Conservation (phyloP, 176 grass and related monocot genomes). For the Bromus sterilis region DNA sequence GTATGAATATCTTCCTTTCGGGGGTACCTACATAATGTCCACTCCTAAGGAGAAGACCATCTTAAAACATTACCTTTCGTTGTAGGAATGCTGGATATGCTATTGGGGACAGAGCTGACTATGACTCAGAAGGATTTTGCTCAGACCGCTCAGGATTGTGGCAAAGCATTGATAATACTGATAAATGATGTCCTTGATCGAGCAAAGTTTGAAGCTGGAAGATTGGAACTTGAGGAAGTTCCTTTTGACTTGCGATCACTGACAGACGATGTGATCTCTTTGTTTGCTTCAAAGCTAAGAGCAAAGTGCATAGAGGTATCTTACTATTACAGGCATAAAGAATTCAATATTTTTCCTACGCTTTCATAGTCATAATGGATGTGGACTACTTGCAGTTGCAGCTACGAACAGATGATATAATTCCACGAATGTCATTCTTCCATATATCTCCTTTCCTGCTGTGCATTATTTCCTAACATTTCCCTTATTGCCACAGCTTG, state of each 20-base stretch:
- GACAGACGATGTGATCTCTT: conserved; percentile 87
- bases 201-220: conserved; percentile 95
- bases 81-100: conserved; percentile 95
- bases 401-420: background rate
- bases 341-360: background rate
- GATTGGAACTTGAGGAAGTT: conserved; percentile 82
- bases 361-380: background rate
- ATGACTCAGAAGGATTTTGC: conserved; percentile 86
- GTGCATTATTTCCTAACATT: conserved; percentile 12
- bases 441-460: background rate
- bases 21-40: background rate
- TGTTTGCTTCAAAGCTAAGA: conserved; percentile 94
- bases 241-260: conserved; percentile 75
- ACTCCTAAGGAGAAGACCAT: background rate
- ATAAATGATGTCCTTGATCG: conserved; percentile 98
- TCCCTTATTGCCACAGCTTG: conserved; percentile 56
- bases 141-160: conserved; percentile 84
- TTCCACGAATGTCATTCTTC: background rate
- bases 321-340: background rate
- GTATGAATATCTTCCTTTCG: conserved; percentile 33
- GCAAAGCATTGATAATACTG: conserved; percentile 75
- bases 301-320: conserved; percentile 92
- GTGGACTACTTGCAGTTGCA: background rate
- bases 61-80: background rate
- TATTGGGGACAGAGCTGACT: conserved; percentile 79